A percentile compares a stretch with the other conserved stretches of the same genome.
phyloP scores from a whole-genome alignment of 164 flowering plant species.

The Piper betle region DNA sequence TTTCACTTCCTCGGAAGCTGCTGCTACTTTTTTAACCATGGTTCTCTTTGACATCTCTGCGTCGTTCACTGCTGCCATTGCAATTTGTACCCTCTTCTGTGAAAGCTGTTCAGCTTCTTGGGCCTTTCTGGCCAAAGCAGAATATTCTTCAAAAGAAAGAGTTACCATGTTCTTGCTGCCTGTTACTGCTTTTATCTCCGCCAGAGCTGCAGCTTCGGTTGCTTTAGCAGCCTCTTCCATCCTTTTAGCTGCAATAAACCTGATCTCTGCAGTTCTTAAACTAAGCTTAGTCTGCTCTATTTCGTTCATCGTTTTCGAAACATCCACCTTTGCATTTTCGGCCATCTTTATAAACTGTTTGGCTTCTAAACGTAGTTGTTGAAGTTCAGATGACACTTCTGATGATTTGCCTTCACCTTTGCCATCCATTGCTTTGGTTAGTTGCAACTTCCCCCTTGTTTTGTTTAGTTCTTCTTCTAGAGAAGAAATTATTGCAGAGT shows the following conservation, averaged over 20 bases:
- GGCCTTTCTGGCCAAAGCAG: slow-evolving; percentile 40
- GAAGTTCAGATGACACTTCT: neutral
- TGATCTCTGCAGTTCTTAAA: slow-evolving; percentile 65
- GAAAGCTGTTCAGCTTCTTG: slow-evolving; percentile 55
- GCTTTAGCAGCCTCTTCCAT: slow-evolving; percentile 90
- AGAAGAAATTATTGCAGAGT: slow-evolving; percentile 47
- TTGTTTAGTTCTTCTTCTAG: slow-evolving; percentile 61
- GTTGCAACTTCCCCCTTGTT: slow-evolving; percentile 37
- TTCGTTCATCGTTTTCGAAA: slow-evolving; percentile 44
- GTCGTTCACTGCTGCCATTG: slow-evolving; percentile 55
- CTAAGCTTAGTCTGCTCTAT: slow-evolving; percentile 50
- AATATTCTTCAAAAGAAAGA: slow-evolving; percentile 67
- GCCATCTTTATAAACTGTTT: slow-evolving; percentile 61
- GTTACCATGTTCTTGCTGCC: slow-evolving; percentile 33
- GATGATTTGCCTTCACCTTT: too few relatives aligned
- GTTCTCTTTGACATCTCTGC: slow-evolving; percentile 50
- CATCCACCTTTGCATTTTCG: slow-evolving; percentile 55
- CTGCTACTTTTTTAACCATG: slow-evolving; percentile 53
- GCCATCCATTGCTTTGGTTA: slow-evolving; percentile 45
- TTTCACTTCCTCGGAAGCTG: slow-evolving; percentile 70
- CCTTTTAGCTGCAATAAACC: slow-evolving; percentile 68
- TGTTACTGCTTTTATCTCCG: slow-evolving; percentile 58
- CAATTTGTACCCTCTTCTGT: slow-evolving; percentile 34
- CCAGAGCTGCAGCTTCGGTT: slow-evolving; percentile 69
- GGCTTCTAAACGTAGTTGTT: slow-evolving; percentile 15